A percentile compares a stretch with the other conserved stretches of the same genome.
These are phyloP conservation scores for Pseudovirgaria hyperparasitica DNA, from an alignment of 2,329 filamentous ascomycete genomes.

Conservation along the genomic window DNA sequence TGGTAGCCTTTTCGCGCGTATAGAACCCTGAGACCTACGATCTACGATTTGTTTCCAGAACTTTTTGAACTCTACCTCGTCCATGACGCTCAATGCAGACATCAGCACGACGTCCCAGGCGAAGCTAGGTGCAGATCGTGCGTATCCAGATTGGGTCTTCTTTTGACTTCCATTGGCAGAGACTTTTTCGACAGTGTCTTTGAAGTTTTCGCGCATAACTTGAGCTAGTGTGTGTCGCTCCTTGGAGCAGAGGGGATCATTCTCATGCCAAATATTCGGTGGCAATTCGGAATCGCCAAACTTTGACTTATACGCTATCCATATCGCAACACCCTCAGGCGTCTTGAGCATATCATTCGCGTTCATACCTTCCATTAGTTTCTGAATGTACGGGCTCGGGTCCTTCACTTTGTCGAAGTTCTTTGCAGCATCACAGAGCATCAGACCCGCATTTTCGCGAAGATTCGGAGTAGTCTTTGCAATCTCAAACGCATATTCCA, in stretches of 20 bases:
- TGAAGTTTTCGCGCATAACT: constrained; percentile 64
- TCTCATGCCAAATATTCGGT: constrained; percentile 57
- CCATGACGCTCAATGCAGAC: constrained; percentile 15
- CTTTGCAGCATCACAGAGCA: constrained; percentile 60
- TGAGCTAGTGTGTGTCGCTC: constrained; percentile 58
- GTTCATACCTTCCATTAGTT: constrained; percentile 49
- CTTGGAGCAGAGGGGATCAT: constrained; percentile 58
- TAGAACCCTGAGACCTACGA: constrained; percentile 42
- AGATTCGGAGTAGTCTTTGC: constrained; percentile 79
- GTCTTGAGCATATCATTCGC: constrained; percentile 60
- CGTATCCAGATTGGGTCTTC: constrained; percentile 52
- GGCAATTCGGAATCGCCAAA: constrained; percentile 55
- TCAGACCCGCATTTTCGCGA: constrained; percentile 73
- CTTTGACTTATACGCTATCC: constrained; percentile 55
- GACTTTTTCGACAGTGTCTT: too few relatives aligned
- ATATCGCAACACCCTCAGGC: constrained; percentile 80
- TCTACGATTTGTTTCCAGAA: constrained; percentile 86
- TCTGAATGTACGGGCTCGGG: constrained; percentile 45
- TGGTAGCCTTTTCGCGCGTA: constrained; percentile 1
- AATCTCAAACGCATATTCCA: constrained; percentile 61
- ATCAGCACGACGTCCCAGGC: constrained; percentile 72
- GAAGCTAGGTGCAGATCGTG: constrained; percentile 72
- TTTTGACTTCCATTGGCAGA: constrained; percentile 32
- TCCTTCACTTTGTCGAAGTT: constrained; percentile 32
- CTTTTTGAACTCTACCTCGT: constrained; percentile 45